A percentile compares a stretch with the other conserved stretches of the same genome.
These are phyloP conservation scores for Arthroderma uncinatum DNA, from an alignment of 2,329 filamentous ascomycete genomes.

Conservation along the genomic window DNA sequence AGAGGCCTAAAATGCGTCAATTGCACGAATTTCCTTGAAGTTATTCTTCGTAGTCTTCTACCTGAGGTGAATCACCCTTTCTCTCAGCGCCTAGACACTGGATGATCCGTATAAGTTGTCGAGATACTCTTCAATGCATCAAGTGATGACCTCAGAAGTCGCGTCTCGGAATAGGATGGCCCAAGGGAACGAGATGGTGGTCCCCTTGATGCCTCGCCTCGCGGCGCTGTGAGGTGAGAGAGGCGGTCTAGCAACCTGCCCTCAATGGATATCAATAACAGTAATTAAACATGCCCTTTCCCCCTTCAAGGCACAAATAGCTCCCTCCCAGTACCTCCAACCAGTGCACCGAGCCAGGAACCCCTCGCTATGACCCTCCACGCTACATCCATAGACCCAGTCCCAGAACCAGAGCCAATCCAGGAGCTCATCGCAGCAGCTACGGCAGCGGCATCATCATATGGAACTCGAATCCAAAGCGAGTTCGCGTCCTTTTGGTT, in stretches of 20 bases:
- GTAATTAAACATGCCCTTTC: not conserved
- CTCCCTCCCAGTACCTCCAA: conserved; percentile 26
- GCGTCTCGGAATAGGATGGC: too few relatives aligned
- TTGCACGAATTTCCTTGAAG: not conserved
- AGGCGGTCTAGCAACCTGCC: not conserved
- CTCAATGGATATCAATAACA: not conserved
- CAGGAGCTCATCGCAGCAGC: conserved; percentile 38
- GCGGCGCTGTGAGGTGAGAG: not conserved
- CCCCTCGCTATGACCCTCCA: conserved; percentile 32
- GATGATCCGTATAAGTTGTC: not conserved
- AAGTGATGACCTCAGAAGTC: too few relatives aligned
- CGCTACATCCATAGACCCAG: conserved; percentile 19
- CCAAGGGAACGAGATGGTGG: too few relatives aligned
- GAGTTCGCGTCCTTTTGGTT: conserved; percentile 11
- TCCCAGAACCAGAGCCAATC: conserved; percentile 25
- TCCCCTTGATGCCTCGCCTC: not conserved
- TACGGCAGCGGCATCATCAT: conserved; percentile 35
- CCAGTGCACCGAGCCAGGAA: conserved; percentile 27
- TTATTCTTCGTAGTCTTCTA: not conserved
- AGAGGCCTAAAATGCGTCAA: not conserved
- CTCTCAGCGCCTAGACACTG: too few relatives aligned
- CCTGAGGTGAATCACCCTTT: too few relatives aligned
- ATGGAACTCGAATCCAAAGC: conserved; percentile 37
- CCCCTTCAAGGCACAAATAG: conserved; percentile 25
- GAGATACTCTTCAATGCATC: too few relatives aligned